Evolutionary conservation across 2,329 filamentous ascomycete species (phyloP), one percentile per base, ranked within the genome.

Genomic region (Colletotrichum kahawae): DNA sequence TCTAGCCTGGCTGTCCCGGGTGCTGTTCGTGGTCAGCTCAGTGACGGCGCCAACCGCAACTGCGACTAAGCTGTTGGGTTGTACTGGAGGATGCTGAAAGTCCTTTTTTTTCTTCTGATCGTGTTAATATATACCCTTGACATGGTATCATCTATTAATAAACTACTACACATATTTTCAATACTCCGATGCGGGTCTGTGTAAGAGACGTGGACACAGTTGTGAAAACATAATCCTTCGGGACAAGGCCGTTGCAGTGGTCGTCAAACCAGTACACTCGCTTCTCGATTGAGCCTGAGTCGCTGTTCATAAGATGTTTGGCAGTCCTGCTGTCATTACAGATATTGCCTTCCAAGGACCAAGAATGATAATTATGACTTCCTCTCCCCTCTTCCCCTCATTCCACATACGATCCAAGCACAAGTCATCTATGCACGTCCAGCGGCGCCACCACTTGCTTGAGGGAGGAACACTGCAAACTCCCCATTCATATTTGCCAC

Each of bases 1-100:
- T 89, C 88, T 7, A 85, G 80, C 76, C 79, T 84, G 31, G 88
- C 86, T 38, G 81, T 87, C 9, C 84, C 87, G 34, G 89, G 90
- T 74, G 90, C 88, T 66, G 85, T 89, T 38, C 84, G 90, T 71
- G 90, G 88, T 9, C 89, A 91, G 81, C 78, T 89, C 64, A 81
- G 73, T 69, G 72, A 77, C 4, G 43, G 48, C 4, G 34, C 34
- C 57, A 63, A 73, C 36, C 38, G 62, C 48, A 62, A 67, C 27
- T 75, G 66, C 69, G 64, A 77, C 43, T 69, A 74, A 27, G 24
- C n/a, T n/a, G 18, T 7, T 48, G 18, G 1, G 38, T 33, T 24
- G 5, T 8, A 7, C 2, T 4, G 5, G 18, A 7, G 57, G 9
- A 7, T 13, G 4, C 4, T 4, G 57, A 14, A 33, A 31, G 31